Evolutionary conservation across 345 rosid species (phyloP).

Genomic region (Gossypium raimondii): DNA sequence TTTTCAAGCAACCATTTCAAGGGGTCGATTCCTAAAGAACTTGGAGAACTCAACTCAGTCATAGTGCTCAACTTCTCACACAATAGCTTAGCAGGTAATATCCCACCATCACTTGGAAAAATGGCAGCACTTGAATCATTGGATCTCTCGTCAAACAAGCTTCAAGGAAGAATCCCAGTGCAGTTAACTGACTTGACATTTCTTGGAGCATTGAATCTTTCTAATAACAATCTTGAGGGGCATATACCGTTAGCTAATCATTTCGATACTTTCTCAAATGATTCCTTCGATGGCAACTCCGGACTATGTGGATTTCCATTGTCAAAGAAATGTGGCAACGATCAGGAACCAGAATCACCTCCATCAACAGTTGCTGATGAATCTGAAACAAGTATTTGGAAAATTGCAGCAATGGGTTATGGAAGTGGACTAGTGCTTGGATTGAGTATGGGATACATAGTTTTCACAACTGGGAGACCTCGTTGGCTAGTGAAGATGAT

Average conservation of each 20-base stretch:
- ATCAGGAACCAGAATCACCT: background rate
- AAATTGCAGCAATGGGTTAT: background rate
- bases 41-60: background rate
- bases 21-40: background rate
- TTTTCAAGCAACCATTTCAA: background rate
- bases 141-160: slow-evolving; percentile 15
- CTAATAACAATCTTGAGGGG: slow-evolving; percentile 8
- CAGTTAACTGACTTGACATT: background rate
- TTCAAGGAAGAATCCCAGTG: background rate
- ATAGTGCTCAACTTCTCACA: background rate
- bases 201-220: background rate
- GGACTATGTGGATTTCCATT: background rate
- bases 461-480: background rate
- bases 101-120: slow-evolving; percentile 20
- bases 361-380: background rate
- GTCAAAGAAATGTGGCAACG: background rate
- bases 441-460: background rate
- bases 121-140: slow-evolving; percentile 11
- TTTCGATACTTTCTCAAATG: background rate
- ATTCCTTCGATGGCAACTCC: background rate
- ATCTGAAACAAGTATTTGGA: background rate
- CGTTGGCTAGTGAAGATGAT: background rate
- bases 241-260: background rate
- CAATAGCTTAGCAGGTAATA: slow-evolving; percentile 7
- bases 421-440: background rate